These are phyloP conservation scores for Phytomonas francai DNA, from an alignment of 208 protist genomes.

Conservation along the genomic window DNA sequence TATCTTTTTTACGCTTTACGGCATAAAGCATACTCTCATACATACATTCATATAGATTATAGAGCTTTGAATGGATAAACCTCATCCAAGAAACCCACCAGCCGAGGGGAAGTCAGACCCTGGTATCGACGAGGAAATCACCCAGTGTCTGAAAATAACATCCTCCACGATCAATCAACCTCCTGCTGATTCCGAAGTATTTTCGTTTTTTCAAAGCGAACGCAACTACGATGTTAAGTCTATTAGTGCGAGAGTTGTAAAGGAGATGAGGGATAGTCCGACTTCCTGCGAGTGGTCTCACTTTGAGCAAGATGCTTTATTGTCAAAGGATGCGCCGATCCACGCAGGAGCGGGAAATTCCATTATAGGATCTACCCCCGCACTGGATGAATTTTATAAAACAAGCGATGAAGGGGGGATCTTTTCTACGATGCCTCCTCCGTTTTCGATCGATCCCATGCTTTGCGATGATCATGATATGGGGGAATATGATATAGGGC, in stretches of 20 bases:
- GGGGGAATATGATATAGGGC: not conserved
- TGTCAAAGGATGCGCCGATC: not conserved
- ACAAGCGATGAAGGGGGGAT: not conserved
- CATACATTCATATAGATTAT: conserved; percentile 11
- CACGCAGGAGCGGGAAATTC: not conserved
- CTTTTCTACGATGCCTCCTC: not conserved
- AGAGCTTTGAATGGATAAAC: too few relatives aligned
- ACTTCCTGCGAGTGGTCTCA: not conserved
- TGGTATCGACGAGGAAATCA: too few relatives aligned
- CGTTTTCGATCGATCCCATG: not conserved
- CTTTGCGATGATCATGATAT: not conserved
- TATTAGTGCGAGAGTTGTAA: not conserved
- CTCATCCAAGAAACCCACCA: too few relatives aligned
- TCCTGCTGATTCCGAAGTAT: not conserved
- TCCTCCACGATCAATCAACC: too few relatives aligned
- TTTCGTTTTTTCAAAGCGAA: not conserved
- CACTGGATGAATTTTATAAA: not conserved
- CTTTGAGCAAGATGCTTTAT: not conserved
- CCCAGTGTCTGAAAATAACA: too few relatives aligned
- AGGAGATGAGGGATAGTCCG: not conserved
- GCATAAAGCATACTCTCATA: conserved; percentile 7
- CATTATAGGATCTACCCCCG: too few relatives aligned
- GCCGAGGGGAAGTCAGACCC: too few relatives aligned
- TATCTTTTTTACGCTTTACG: not conserved
- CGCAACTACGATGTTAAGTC: not conserved